Evolutionary conservation across 1,139 yeast species (phyloP), one percentile per base, ranked within the genome.

Genomic region (Groenewaldozyma auringiensis): DNA sequence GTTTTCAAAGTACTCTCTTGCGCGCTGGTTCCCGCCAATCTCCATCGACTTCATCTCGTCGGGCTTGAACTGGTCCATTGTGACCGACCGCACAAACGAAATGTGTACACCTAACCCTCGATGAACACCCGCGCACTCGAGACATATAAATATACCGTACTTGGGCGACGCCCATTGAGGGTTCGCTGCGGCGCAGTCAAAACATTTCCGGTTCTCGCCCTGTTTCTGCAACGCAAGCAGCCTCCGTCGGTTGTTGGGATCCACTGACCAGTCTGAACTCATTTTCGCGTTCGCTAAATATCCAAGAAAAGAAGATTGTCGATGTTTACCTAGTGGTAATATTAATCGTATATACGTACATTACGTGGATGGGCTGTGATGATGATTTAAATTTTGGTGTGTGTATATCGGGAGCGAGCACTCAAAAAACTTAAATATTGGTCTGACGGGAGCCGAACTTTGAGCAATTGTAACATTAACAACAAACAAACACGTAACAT

Each of bases 161-260:
- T 94, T 92, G 41, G 97, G 96, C 9, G 96, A 86, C 3, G 98
- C 96, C 99, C 99, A 92, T 60, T 94, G 96, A 6, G 99, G 98
- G 63, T 89, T 89, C 51, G 94, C 95, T 2, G 96, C 95, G 36
- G 75, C 76, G 67, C 98, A 94, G 67, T 92, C 99, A 63, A 87
- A 83, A 68, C 99, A 92, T 62, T 78, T 81, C 69, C 85, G 86
- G 72, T 89, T 89, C 20, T 74, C 81, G 39, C 92, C 95, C 42
- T 72, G 71, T 64, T 87, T 87, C 61, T 89, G 96, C 52, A 88
- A 70, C 40, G 79, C 78, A 53, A 88, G 70, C 48, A 89, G 74
- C 65, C 86, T 83, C 62, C 95, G 78, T 63, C 95, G 80, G 49
- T 86, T 82, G 59, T 86, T 95, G 22, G 96, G 95, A 64, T 87